Percentiles rank a stretch among this genome's conserved stretches.
Conservation (phyloP, 345 rosid genomes). For the Citrus unshiu region DNA sequence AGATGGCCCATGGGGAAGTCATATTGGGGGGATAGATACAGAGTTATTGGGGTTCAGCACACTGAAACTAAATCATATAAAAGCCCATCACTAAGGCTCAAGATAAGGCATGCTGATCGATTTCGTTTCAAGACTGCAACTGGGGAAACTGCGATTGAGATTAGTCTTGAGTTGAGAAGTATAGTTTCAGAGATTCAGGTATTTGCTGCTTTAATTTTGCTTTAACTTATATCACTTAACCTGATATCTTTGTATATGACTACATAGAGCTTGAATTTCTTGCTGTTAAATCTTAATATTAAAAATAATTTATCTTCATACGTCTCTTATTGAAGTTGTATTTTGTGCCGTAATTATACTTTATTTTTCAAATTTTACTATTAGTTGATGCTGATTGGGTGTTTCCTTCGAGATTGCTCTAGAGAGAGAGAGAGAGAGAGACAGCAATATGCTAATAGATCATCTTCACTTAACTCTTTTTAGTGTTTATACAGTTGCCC, state of each 20-base stretch:
- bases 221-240: background rate
- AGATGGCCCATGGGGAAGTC: conserved; percentile 55
- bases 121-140: conserved; percentile 38
- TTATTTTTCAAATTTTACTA: background rate
- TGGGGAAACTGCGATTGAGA: conserved; percentile 39
- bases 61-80: conserved; percentile 31
- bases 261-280: background rate
- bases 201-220: background rate
- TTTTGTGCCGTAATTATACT: background rate
- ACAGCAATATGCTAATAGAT: background rate
- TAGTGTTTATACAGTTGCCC: background rate
- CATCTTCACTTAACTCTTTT: background rate
- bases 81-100: conserved; percentile 40
- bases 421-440: background rate
- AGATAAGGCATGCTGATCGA: conserved; percentile 55
- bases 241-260: background rate
- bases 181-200: conserved; percentile 34
- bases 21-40: conserved; percentile 38
- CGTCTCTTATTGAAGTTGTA: background rate
- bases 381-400: background rate
- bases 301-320: background rate
- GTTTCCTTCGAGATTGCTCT: background rate
- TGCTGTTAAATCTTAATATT: background rate
- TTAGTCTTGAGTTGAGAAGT: conserved; percentile 45
- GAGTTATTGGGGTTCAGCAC: conserved; percentile 46